Evolutionary conservation across 2,329 filamentous ascomycete species (phyloP), one percentile per base, ranked within the genome.

Genomic region (Verticillium nubilum): DNA sequence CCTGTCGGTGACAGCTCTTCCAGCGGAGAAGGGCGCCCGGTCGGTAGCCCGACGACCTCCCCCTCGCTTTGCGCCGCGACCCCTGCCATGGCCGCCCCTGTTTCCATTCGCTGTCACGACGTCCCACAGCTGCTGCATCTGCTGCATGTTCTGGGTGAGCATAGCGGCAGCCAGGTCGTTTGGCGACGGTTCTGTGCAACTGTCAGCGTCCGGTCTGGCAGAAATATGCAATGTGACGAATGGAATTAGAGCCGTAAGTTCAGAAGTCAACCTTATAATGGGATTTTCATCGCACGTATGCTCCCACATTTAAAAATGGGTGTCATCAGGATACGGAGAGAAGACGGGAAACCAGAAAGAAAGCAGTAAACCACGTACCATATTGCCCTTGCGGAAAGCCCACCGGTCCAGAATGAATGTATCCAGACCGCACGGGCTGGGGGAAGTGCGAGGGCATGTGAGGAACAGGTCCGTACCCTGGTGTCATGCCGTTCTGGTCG

Each of bases 1-100:
- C 58, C 74, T 80, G 69, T 92, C 88, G 56, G 78, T 72, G 27
- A 86, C 81, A 0, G 87, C 85, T 0, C 87, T 86, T 25, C 85
- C 80, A 0, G 82, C 79, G 0, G 90, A 90, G 67, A 91, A 87
- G 0, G 85, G 74, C 3, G 87, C 81, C 31, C 82, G 78, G 4
- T 57, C 53, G 25, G 54, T 58, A 53, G 61, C 59, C 50, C 61
- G 58, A 10, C 58, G 62, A n/a, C 58, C 56, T 50, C 55, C 50
- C 5, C 47, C 59, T 19, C 58, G 42, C 19, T 42, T 42, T 4
- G 25, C 42, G 9, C 66, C 63, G 19, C 70, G 65, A 47, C 67
- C 67, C 54, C 73, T 71, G 58, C 72, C 66, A 5, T 50, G 42
- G 9, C 42, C 19, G 19, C 1, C 19, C 19, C 13, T 50, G 60